Conservation (phyloP, 768 basidiomycete genomes). For the Lyophyllum atratum region DNA sequence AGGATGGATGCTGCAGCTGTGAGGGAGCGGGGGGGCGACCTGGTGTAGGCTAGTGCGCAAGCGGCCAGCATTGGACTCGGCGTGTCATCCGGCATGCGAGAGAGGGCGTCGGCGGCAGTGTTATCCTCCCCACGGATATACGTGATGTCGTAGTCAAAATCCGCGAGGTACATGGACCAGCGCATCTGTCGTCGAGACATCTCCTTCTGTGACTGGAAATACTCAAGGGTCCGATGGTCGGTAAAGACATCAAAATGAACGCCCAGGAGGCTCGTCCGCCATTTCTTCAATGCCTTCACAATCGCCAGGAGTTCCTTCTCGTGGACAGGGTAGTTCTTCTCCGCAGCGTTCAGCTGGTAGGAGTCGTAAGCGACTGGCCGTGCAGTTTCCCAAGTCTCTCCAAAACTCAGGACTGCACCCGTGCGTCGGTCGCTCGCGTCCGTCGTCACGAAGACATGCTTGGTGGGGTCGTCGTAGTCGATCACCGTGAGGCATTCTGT, state of each 20-base stretch:
- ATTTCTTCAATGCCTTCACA: constrained; percentile 27
- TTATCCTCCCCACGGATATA: constrained; percentile 37
- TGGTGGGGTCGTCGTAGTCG: constrained; percentile 2
- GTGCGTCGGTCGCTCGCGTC: constrained; percentile 25
- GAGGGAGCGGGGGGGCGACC: background rate
- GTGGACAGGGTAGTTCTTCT: constrained; percentile 19
- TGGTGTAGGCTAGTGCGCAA: constrained; percentile 3
- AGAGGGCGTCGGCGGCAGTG: constrained; percentile 34
- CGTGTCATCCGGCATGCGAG: constrained; percentile 16
- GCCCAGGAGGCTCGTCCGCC: constrained; percentile 25
- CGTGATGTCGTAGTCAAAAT: constrained; percentile 32
- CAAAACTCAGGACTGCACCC: constrained; percentile 8
- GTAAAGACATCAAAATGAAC: constrained; percentile 28
- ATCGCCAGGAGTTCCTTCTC: constrained; percentile 36
- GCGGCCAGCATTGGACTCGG: background rate
- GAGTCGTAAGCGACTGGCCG: constrained; percentile 9
- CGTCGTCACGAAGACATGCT: constrained; percentile 27
- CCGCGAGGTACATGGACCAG: constrained; percentile 38
- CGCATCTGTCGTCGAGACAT: constrained; percentile 20
- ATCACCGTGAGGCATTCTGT: constrained; percentile 16
- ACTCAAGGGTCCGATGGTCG: constrained; percentile 30
- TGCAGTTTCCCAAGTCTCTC: background rate
- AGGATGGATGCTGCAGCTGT: background rate
- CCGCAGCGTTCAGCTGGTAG: background rate
- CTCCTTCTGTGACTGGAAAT: constrained; percentile 27